Conservation (phyloP, 768 basidiomycete species). For the Melanogaster broomeanus region DNA sequence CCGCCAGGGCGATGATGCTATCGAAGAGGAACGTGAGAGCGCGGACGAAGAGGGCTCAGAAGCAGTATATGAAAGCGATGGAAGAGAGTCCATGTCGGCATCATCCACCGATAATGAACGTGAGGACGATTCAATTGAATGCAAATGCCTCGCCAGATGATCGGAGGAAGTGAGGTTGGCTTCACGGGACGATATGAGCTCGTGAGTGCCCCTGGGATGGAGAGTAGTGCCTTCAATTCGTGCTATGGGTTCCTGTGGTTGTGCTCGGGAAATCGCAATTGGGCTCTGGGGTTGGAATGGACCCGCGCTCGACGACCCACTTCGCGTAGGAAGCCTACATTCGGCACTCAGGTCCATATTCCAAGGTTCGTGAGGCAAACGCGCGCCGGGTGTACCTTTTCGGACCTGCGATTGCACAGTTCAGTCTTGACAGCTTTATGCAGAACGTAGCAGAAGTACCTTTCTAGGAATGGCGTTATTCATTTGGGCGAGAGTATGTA, state of each 20-base stretch:
- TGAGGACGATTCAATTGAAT: conserved; percentile 14
- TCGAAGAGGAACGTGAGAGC: conserved; percentile 46
- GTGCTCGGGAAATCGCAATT: neutral
- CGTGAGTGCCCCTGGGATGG: neutral
- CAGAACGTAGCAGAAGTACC: conserved; percentile 24
- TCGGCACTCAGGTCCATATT: conserved; percentile 25
- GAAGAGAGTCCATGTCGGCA: conserved; percentile 35
- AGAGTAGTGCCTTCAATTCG: neutral
- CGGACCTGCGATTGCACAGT: conserved; percentile 31
- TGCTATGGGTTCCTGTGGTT: neutral
- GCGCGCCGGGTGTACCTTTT: conserved; percentile 44
- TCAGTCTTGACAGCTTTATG: neutral
- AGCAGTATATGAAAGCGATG: conserved; percentile 33
- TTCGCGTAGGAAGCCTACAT: conserved; percentile 6
- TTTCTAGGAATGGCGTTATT: conserved; percentile 38
- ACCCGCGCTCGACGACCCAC: neutral
- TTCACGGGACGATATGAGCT: conserved; percentile 8
- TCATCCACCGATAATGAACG: conserved; percentile 23
- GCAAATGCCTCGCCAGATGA: conserved; percentile 1
- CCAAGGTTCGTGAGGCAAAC: conserved; percentile 46
- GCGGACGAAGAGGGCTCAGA: conserved; percentile 36
- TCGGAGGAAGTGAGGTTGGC: conserved; percentile 4
- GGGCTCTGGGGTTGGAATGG: conserved; percentile 2
- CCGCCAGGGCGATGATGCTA: conserved; percentile 35
- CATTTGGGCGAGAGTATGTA: conserved; percentile 39